A percentile compares a stretch with the other conserved stretches of the same genome.
phyloP scores from a whole-genome alignment of 306 rosid genomes.

The Begonia peltatifolia region DNA sequence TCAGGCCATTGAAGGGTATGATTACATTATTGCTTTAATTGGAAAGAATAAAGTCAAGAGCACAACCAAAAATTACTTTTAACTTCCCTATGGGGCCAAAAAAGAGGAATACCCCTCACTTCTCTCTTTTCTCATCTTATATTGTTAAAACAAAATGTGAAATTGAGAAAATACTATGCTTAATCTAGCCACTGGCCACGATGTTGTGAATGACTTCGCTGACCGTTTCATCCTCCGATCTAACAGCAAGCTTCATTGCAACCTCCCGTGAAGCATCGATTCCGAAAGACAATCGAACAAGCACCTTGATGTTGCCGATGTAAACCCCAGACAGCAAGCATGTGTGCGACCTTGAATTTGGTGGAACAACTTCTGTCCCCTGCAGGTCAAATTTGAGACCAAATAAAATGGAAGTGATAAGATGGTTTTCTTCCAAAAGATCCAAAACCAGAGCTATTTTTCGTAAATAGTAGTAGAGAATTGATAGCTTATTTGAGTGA shows the following conservation, averaged over 20 bases:
- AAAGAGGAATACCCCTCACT: background rate
- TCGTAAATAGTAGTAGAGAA: too few relatives aligned
- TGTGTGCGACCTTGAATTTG: constrained; percentile 83
- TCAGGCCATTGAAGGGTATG: background rate
- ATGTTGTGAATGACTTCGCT: constrained; percentile 83
- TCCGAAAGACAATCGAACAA: constrained; percentile 80
- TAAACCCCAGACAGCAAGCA: constrained; percentile 74
- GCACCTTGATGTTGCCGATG: constrained; percentile 71
- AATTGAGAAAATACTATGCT: background rate
- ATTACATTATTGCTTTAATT: too few relatives aligned
- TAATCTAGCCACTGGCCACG: constrained; percentile 76
- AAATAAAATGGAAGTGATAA: background rate
- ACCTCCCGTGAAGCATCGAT: constrained; percentile 83
- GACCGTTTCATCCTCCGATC: constrained; percentile 65
- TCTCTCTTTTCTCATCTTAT: too few relatives aligned
- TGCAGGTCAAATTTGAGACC: constrained; percentile 19
- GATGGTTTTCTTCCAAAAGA: too few relatives aligned
- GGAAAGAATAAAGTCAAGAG: background rate
- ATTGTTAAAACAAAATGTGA: background rate
- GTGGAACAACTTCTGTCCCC: constrained; percentile 81
- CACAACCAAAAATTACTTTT: background rate
- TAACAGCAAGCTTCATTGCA: constrained; percentile 82
- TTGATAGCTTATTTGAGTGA: too few relatives aligned
- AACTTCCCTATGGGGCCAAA: background rate
- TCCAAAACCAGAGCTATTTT: too few relatives aligned